Base-by-base conservation (phyloP, 441 rosid genomes). In the Manihot esculenta region DNA sequence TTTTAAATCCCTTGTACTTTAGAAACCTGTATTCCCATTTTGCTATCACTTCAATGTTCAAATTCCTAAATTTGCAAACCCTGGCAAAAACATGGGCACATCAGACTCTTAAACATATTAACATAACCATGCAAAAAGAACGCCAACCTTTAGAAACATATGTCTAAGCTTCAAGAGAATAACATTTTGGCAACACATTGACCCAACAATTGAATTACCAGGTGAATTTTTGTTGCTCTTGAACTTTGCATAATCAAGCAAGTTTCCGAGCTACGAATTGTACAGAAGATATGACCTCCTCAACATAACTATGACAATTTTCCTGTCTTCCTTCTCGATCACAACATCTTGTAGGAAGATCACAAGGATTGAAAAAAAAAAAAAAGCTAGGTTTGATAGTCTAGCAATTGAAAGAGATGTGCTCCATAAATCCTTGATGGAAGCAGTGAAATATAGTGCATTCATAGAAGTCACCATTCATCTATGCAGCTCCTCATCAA, bases 261-360 rank as follows among this genome's bases (percentile, higher is more conserved):
- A 94, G 94, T 82, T 92, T 94, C 56, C 82, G 51, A 75, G 94
- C 96, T 73, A 89, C 99, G 58, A 89, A 96, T 83, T 92, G 98
- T 73, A 89, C 89, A 5, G 99, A 90, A 60, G 94, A 76, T 60
- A 90, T 89, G 33, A 94, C 89, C 79, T 84, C 96, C 77, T 92
- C 92, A 1, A 97, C 96, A 71, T 94, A 68, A 83, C 96, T 64
- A 89, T 62, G 15, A 89, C 76, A 58, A 85, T 83, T 81, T 85
- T 92, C 99, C 92, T n/a, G 70, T 94, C 99, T 73, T 78, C 92
- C 77, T 88, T 88, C 79, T 94, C 98, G 48, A 90, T 77, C 26
- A 87, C 83, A 73, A 89, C 79, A 82, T 87, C 97, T 97, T 92
- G 88, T 45, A 71, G 72, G 61, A 35, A 21, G 49, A 55, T 33